Evolutionary conservation across 495 filamentous ascomycete genomes (phyloP).

Genomic region (Aspergillus bertholletiae): DNA sequence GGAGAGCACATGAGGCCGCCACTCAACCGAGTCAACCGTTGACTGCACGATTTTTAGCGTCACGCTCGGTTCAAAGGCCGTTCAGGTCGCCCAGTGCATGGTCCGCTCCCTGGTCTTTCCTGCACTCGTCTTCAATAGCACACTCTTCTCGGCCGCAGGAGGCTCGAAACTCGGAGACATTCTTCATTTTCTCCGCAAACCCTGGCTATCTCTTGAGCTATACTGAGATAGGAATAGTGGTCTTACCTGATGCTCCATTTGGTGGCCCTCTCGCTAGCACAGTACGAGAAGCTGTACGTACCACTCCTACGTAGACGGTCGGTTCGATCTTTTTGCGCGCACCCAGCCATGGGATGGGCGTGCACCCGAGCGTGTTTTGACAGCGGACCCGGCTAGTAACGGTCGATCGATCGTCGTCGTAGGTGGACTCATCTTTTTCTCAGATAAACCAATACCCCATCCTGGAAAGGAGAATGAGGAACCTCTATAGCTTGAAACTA

Average conservation of each 20-base stretch:
- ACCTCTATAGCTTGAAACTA: not conserved
- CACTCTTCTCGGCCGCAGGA: constrained; percentile 7
- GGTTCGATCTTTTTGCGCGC: not conserved
- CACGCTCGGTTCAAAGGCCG: constrained; percentile 19
- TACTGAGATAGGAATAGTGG: constrained; percentile 11
- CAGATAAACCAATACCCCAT: not conserved
- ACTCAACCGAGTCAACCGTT: constrained; percentile 10
- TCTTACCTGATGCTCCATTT: constrained; percentile 10
- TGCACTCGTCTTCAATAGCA: constrained; percentile 11
- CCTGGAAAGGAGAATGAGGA: not conserved
- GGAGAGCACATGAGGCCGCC: constrained; percentile 11
- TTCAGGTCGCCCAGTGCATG: constrained; percentile 17
- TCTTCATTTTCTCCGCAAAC: constrained; percentile 22
- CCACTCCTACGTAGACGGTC: constrained; percentile 10
- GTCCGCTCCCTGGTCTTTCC: constrained; percentile 20
- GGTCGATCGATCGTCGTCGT: constrained; percentile 2
- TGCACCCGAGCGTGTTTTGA: constrained; percentile 1
- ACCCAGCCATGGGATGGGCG: not conserved
- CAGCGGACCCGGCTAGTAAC: constrained; percentile 2
- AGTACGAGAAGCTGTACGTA: constrained; percentile 6
- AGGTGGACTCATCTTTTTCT: not conserved
- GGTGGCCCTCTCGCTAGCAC: constrained; percentile 1
- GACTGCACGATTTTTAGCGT: constrained; percentile 17
- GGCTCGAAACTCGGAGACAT: constrained; percentile 17
- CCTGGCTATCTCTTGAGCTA: constrained; percentile 14